Conservation (phyloP, 2,329 filamentous ascomycete genomes). For the Rhytidhysteron rufulum region DNA sequence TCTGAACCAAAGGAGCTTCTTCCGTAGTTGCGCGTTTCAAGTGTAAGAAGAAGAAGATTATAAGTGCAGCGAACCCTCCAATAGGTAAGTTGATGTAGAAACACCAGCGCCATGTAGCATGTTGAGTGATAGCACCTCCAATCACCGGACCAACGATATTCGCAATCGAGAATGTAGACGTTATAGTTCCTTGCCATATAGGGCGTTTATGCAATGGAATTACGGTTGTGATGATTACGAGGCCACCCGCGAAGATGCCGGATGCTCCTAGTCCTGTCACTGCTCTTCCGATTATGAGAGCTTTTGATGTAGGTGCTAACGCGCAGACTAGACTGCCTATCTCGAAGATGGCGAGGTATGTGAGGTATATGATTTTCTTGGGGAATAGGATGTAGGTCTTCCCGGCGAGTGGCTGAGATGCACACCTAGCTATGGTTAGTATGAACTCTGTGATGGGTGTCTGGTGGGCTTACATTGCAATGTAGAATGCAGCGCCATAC, state of each 20-base stretch:
- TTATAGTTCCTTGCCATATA: constrained; percentile 38
- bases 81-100: constrained; percentile 31
- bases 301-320: constrained; percentile 24
- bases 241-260: constrained; percentile 15
- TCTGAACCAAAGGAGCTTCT: constrained; percentile 7
- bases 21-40: constrained; percentile 10
- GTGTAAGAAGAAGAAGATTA: constrained; percentile 44
- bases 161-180: constrained; percentile 25
- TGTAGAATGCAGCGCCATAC: constrained; percentile 26
- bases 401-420: too few species aligned
- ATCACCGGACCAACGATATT: constrained; percentile 14
- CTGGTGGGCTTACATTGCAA: too few species aligned
- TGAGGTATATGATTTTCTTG: constrained; percentile 33
- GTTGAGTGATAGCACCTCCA: constrained; percentile 11
- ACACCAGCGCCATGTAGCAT: constrained; percentile 8
- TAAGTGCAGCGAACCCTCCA: constrained; percentile 9
- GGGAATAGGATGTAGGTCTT: too few species aligned
- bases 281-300: constrained; percentile 32
- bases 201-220: constrained; percentile 38
- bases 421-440: too few species aligned
- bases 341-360: constrained; percentile 45
- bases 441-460: too few species aligned
- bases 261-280: constrained; percentile 28
- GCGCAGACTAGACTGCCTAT: constrained; percentile 51
- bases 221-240: constrained; percentile 37